Conservation (phyloP, 371 early-diverging fungal genomes). For the Thermomucor indicae-seudaticae region DNA sequence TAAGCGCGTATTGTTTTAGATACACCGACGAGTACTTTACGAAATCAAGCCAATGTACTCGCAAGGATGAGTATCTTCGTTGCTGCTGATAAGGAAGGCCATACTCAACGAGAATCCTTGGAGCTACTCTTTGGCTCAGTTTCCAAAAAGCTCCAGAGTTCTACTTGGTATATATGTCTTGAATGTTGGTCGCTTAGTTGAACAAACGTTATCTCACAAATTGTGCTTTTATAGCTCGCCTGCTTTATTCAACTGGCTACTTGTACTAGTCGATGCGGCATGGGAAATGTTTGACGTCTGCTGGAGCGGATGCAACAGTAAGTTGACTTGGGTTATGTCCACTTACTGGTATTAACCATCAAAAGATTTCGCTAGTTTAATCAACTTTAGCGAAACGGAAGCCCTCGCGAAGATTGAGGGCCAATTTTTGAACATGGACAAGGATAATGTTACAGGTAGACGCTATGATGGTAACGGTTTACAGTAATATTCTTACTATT, state of each 20-base stretch:
- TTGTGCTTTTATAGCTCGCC: not conserved
- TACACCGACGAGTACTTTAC: slow-evolving; percentile 27
- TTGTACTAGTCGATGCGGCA: slow-evolving; percentile 21
- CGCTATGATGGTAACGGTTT: too few species aligned
- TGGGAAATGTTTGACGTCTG: slow-evolving; percentile 23
- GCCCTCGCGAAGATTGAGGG: slow-evolving; percentile 11
- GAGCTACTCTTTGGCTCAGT: slow-evolving; percentile 12
- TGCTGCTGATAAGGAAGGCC: slow-evolving; percentile 10
- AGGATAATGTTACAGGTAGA: slow-evolving; percentile 31
- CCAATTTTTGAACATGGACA: slow-evolving; percentile 16
- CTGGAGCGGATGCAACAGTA: slow-evolving; percentile 14
- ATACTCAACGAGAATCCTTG: not conserved
- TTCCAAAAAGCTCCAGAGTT: slow-evolving; percentile 8
- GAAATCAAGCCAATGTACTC: slow-evolving; percentile 37
- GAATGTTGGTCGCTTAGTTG: too few species aligned
- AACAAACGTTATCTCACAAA: too few species aligned
- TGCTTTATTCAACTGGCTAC: slow-evolving; percentile 9
- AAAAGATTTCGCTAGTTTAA: too few species aligned
- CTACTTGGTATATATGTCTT: slow-evolving; percentile 12
- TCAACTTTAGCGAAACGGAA: too few species aligned
- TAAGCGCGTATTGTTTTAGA: slow-evolving; percentile 18
- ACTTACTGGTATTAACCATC: too few species aligned
- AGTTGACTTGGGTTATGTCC: not conserved
- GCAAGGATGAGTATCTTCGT: slow-evolving; percentile 25
- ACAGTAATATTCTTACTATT: too few species aligned